Evolutionary conservation across 352 stramenopile species (phyloP).

Genomic region (Phytophthora idaei): DNA sequence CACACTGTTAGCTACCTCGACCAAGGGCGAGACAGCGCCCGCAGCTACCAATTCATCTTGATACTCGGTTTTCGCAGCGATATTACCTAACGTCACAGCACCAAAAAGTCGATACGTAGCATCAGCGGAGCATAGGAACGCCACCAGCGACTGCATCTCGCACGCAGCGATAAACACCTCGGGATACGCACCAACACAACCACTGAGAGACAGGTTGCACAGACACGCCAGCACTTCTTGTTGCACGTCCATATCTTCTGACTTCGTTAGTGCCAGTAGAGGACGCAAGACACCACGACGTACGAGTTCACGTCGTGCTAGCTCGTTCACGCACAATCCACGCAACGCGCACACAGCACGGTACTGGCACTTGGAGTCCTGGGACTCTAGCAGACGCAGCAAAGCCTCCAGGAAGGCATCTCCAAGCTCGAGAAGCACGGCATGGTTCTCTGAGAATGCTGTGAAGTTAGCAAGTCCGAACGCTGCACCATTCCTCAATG

Average conservation of each 20-base stretch:
- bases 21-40: conserved; percentile 90
- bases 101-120: conserved; percentile 96
- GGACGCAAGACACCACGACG: conserved; percentile 81
- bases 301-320: conserved; percentile 91
- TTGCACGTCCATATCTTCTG: conserved; percentile 94
- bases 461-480: conserved; percentile 95
- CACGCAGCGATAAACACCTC: conserved; percentile 90
- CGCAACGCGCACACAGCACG: conserved; percentile 90
- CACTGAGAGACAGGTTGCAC: conserved; percentile 97
- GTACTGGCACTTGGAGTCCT: conserved; percentile 88
- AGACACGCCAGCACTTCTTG: conserved; percentile 95
- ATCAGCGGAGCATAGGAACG: conserved; percentile 95
- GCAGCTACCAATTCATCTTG: conserved; percentile 84
- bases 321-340: conserved; percentile 90
- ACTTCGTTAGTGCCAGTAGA: conserved; percentile 91
- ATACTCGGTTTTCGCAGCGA: conserved; percentile 82
- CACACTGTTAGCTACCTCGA: conserved; percentile 91
- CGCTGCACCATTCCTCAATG: conserved; percentile 88
- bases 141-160: conserved; percentile 91
- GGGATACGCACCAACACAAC: conserved; percentile 92
- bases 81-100: conserved; percentile 95
- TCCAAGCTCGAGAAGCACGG: conserved; percentile 67
- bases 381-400: conserved; percentile 58
- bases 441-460: conserved; percentile 92
- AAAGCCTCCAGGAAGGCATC: conserved; percentile 59